Conservation (phyloP, 2,329 filamentous ascomycete genomes). For the Aspergillus fischeri region DNA sequence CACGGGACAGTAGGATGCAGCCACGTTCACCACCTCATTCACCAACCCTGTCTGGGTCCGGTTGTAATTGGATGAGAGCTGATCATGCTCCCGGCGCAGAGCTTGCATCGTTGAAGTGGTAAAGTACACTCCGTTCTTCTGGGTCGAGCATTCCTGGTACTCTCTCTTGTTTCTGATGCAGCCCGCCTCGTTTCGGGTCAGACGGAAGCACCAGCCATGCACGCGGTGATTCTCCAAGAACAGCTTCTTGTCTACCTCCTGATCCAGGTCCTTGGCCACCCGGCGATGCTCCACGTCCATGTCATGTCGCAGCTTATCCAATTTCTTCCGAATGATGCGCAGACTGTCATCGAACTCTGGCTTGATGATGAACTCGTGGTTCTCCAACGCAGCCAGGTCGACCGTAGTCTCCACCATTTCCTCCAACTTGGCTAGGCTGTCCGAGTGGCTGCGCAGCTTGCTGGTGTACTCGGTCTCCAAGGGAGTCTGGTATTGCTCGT, state of each 20-base stretch:
- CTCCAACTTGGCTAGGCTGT: slow-evolving; percentile 77
- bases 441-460: slow-evolving; percentile 71
- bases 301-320: slow-evolving; percentile 76
- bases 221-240: slow-evolving; percentile 95
- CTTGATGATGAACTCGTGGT: slow-evolving; percentile 98
- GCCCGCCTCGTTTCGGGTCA: slow-evolving; percentile 84
- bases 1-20: slow-evolving; percentile 90
- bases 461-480: slow-evolving; percentile 82
- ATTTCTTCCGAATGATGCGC: slow-evolving; percentile 80
- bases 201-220: slow-evolving; percentile 92
- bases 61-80: slow-evolving; percentile 91
- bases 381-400: slow-evolving; percentile 89
- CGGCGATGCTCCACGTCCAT: slow-evolving; percentile 78
- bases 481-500: slow-evolving; percentile 84
- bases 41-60: slow-evolving; percentile 89
- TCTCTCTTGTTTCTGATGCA: slow-evolving; percentile 87
- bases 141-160: slow-evolving; percentile 93
- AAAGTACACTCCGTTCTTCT: slow-evolving; percentile 99
- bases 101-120: slow-evolving; percentile 78
- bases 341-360: slow-evolving; percentile 92
- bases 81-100: slow-evolving; percentile 85
- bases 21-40: slow-evolving; percentile 86
- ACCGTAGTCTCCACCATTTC: slow-evolving; percentile 99
- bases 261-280: slow-evolving; percentile 75
- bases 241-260: slow-evolving; percentile 97